Conservation (phyloP, 2,329 filamentous ascomycete genomes). For the Pseudogymnoascus sp. region DNA sequence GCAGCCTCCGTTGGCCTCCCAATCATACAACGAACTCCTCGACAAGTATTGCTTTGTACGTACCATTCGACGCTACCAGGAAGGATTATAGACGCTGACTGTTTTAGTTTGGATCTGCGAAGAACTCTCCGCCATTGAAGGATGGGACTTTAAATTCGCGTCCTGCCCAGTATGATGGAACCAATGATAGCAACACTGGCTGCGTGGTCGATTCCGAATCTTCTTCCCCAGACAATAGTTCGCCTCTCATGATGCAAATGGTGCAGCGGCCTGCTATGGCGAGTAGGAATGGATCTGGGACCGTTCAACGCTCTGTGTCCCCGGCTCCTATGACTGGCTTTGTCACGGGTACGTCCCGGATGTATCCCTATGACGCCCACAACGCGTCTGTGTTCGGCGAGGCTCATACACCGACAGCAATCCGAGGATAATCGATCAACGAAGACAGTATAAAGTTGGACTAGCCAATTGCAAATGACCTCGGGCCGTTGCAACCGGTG, state of each 20-base stretch:
- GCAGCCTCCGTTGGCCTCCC: constrained; percentile 67
- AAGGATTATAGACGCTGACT: constrained; percentile 33
- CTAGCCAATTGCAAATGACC: not conserved
- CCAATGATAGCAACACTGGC: constrained; percentile 26
- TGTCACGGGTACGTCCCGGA: constrained; percentile 36
- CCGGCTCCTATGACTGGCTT: constrained; percentile 39
- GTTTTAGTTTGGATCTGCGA: constrained; percentile 53
- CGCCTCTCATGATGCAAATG: constrained; percentile 19
- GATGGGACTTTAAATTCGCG: constrained; percentile 36
- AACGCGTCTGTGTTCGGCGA: constrained; percentile 27
- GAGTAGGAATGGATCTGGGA: constrained; percentile 28
- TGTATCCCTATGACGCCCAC: constrained; percentile 27
- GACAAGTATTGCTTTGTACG: constrained; percentile 99
- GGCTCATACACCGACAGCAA: constrained; percentile 29
- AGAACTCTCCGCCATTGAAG: constrained; percentile 41
- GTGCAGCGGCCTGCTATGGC: constrained; percentile 28
- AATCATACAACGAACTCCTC: constrained; percentile 92
- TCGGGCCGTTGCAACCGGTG: not conserved
- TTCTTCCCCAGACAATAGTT: constrained; percentile 17
- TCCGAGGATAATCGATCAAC: constrained; percentile 23
- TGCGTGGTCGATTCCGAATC: constrained; percentile 24
- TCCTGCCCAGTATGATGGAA: constrained; percentile 36
- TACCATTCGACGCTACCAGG: constrained; percentile 39
- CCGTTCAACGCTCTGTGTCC: constrained; percentile 30
- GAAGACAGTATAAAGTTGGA: not conserved